These are phyloP conservation scores for Stephania cephalantha DNA, from an alignment of 164 flowering plant species.

Conservation along the genomic window DNA sequence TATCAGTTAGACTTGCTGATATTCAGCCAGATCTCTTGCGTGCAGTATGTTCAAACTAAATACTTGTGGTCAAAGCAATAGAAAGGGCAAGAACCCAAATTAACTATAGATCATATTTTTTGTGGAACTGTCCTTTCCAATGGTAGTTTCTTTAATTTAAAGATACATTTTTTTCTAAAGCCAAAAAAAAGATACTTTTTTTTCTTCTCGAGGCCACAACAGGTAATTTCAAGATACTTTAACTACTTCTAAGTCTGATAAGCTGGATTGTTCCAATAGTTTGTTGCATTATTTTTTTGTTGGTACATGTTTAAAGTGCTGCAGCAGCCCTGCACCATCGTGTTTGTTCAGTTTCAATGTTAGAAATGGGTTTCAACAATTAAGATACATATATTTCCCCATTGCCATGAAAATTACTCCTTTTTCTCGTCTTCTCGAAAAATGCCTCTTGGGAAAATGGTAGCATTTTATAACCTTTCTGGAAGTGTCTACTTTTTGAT, in stretches of 20 bases:
- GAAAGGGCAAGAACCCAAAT: too few species aligned
- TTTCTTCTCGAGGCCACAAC: too few species aligned
- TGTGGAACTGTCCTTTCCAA: too few species aligned
- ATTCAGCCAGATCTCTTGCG: too few species aligned
- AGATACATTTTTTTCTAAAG: too few species aligned
- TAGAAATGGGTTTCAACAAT: not conserved
- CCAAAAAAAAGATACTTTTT: too few species aligned
- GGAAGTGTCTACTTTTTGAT: not conserved
- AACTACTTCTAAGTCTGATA: too few species aligned
- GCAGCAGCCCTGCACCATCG: not conserved
- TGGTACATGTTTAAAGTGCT: not conserved
- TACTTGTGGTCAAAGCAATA: too few species aligned
- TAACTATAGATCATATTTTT: too few species aligned
- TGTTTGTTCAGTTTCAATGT: not conserved
- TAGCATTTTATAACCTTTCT: not conserved
- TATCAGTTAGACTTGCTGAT: not conserved
- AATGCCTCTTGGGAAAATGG: not conserved
- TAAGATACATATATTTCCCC: not conserved
- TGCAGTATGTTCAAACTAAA: too few species aligned
- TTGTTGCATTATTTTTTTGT: not conserved
- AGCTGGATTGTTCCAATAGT: not conserved
- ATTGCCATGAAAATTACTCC: not conserved
- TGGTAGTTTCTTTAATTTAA: too few species aligned
- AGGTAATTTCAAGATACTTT: too few species aligned
- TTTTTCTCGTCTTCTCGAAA: not conserved